A percentile compares a stretch with the other conserved stretches of the same genome.
Conservation (phyloP, 1,284 basidiomycete species). For the Kalmanozyma brasiliensis region DNA sequence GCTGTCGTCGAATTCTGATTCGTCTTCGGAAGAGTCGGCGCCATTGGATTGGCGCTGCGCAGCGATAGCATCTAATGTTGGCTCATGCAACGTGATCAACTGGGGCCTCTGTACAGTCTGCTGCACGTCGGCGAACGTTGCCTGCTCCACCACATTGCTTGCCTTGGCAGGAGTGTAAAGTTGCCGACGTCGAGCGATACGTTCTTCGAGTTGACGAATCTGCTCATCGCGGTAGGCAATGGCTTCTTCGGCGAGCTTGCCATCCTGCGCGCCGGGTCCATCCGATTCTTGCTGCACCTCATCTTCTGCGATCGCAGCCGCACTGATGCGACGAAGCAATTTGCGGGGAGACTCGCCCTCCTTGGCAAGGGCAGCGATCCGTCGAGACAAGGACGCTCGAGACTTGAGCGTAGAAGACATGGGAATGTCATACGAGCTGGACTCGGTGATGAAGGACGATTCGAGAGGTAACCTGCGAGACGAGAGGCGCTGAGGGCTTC, state of each 20-base stretch:
- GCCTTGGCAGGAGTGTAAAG: conserved; percentile 19
- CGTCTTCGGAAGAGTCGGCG: conserved; percentile 7
- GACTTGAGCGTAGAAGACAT: conserved; percentile 49
- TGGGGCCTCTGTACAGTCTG: conserved; percentile 31
- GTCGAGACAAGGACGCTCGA: conserved; percentile 32
- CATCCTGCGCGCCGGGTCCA: conserved; percentile 9
- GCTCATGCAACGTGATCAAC: conserved; percentile 47
- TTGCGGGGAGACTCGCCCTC: conserved; percentile 52
- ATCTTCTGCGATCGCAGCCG: conserved; percentile 50
- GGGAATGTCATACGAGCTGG: conserved; percentile 33
- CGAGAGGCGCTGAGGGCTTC: conserved; percentile 37
- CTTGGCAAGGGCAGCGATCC: conserved; percentile 23
- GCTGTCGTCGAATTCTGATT: conserved; percentile 20
- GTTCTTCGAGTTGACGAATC: conserved; percentile 42
- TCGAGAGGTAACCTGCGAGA: conserved; percentile 33
- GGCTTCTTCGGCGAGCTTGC: conserved; percentile 21
- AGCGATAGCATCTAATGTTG: conserved; percentile 25
- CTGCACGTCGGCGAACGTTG: conserved; percentile 1
- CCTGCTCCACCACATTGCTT: not conserved
- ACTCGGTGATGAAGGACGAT: conserved; percentile 37
- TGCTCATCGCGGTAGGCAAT: conserved; percentile 38
- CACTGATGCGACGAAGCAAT: conserved; percentile 52
- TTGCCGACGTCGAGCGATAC: conserved; percentile 31
- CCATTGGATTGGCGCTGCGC: conserved; percentile 2
- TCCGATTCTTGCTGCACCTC: conserved; percentile 43